phyloP scores from a whole-genome alignment of 805 yeast species.

The Kuraishia floccosa region DNA sequence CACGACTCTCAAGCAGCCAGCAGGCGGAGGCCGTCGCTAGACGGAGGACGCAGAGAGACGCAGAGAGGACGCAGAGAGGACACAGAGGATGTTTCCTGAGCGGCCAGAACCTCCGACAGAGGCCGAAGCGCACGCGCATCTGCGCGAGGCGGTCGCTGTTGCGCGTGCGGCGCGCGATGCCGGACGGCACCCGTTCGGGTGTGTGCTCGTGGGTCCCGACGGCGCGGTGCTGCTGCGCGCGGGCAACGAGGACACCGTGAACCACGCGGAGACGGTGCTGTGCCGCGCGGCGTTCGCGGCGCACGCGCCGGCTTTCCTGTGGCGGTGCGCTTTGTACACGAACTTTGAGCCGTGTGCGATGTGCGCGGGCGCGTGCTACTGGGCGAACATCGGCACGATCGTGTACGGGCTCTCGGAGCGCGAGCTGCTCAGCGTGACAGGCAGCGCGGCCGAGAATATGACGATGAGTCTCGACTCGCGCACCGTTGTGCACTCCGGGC shows the following conservation, averaged over 20 bases:
- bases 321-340: conserved; percentile 17
- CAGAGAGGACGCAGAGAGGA: too few relatives aligned
- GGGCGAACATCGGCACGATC: conserved; percentile 16
- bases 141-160: conserved; percentile 6
- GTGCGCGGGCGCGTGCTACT: conserved; percentile 18
- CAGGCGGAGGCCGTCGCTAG: too few relatives aligned
- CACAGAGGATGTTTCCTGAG: conserved; percentile 1
- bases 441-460: conserved; percentile 14
- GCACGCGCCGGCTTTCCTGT: conserved; percentile 11
- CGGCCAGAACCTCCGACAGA: neutral
- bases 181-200: conserved; percentile 18
- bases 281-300: conserved; percentile 10
- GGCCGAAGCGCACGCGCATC: neutral
- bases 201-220: conserved; percentile 15
- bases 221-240: conserved; percentile 11
- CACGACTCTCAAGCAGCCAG: too few relatives aligned
- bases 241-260: conserved; percentile 16
- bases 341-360: conserved; percentile 19
- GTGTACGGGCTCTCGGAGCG: conserved; percentile 13
- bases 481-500: conserved; percentile 11
- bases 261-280: conserved; percentile 17
- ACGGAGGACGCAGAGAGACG: too few relatives aligned
- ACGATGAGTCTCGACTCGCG: conserved; percentile 12
- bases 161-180: conserved; percentile 10
- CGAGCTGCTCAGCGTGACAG: conserved; percentile 11